Conservation (phyloP, 306 rosid genomes). For the Quercus berberidifolia region DNA sequence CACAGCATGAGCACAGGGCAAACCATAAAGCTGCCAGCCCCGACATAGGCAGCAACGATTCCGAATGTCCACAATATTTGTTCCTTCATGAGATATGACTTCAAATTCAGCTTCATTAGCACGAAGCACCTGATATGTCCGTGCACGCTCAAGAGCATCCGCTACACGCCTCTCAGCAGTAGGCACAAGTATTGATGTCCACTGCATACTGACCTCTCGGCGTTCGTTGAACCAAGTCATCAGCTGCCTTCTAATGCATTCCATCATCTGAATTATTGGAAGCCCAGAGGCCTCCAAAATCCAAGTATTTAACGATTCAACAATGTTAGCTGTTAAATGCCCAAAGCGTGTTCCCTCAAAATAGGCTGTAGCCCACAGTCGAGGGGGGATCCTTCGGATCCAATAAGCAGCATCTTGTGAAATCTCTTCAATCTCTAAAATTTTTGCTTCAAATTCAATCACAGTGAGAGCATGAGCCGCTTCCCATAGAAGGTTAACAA, state of each 20-base stretch:
- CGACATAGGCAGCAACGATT: constrained; percentile 78
- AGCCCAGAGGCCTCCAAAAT: constrained; percentile 82
- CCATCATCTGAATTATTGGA: constrained; percentile 90
- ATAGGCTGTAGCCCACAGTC: constrained; percentile 81
- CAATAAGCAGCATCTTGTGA: constrained; percentile 85
- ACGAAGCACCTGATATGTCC: constrained; percentile 84
- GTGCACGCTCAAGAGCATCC: constrained; percentile 77
- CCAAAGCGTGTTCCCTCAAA: constrained; percentile 84
- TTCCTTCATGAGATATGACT: constrained; percentile 76
- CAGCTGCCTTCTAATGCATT: constrained; percentile 80
- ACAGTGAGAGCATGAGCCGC: constrained; percentile 78
- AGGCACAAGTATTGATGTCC: constrained; percentile 86
- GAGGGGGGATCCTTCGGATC: constrained; percentile 76
- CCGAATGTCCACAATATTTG: constrained; percentile 69
- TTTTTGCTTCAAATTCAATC: constrained; percentile 69
- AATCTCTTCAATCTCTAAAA: constrained; percentile 67
- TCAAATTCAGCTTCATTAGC: constrained; percentile 91
- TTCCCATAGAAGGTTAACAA: constrained; percentile 76
- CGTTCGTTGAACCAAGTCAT: constrained; percentile 94
- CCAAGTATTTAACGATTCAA: constrained; percentile 71
- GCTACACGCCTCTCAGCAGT: constrained; percentile 72
- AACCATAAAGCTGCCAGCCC: constrained; percentile 85
- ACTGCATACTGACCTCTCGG: constrained; percentile 84
- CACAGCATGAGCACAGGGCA: constrained; percentile 91
- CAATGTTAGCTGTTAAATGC: constrained; percentile 70